Evolutionary conservation across 306 rosid genomes (phyloP), one percentile per base, ranked within the genome.

Genomic region (Castanopsis chinensis): DNA sequence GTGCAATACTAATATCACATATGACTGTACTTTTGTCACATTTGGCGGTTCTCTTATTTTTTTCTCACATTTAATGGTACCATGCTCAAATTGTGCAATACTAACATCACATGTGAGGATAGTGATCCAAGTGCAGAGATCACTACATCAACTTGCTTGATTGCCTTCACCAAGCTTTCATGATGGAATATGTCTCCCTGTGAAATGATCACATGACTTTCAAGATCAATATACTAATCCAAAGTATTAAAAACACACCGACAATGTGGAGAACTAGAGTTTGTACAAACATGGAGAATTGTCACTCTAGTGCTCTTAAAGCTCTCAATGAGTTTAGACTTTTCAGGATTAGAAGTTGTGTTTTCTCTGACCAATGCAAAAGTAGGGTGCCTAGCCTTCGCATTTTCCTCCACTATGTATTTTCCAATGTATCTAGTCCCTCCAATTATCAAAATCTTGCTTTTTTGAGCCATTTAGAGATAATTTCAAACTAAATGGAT

Each of bases 91-190:
- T 28, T 28, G 32, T 28, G 32, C 32, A 28, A 4, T 28, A 28
- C 3, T 2, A 28, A 28, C 4, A 28, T 28, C 3, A 28, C 32
- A 28, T 28, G 32, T 28, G 32, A 28, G 32, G 32, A 28, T 28
- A 3, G 1, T 51, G 69, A 78, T 43, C 89, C 83, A 0, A 78
- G 43, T n/a, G 80, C 1, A 1, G 82, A 87, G 58, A 87, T 81
- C 27, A 84, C 86, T 43, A 82, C 84, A 79, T 87, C 90, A 35
- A 84, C 85, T 80, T 84, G 83, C 81, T 84, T 84, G 23, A 84
- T 19, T 70, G 90, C 85, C 75, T 79, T 77, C 10, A 84, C 77
- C 35, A 87, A 86, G 58, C 83, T 82, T 53, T 21, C 77, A 63
- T 79, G 78, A 79, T 84, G 86, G 63, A 0, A 19, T n/a, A 87